Conservation (phyloP, 495 filamentous ascomycete species). For the Jackrogersella minutella region DNA sequence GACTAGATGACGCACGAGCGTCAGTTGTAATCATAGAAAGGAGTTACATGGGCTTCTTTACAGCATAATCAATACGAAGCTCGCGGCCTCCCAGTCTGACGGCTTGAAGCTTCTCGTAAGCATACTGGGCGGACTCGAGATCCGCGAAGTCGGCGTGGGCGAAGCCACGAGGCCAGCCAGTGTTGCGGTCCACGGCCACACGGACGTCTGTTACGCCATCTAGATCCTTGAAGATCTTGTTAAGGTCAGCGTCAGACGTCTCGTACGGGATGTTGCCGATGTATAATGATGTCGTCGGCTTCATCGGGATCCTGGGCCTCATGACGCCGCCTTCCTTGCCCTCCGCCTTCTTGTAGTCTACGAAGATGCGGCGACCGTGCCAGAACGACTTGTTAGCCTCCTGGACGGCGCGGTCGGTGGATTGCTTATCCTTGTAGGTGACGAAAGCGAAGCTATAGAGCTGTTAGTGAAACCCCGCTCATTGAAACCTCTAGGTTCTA, state of each 20-base stretch:
- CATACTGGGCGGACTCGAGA: conserved; percentile 66
- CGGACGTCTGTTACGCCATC: conserved; percentile 80
- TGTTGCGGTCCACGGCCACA: conserved; percentile 87
- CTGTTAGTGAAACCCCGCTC: conserved; percentile 34
- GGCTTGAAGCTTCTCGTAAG: conserved; percentile 61
- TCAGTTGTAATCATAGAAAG: no score
- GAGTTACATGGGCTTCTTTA: no score
- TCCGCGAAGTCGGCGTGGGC: conserved; percentile 87
- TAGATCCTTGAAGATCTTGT: conserved; percentile 77
- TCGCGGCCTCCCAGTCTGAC: conserved; percentile 70
- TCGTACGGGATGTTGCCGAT: conserved; percentile 92
- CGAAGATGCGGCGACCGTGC: conserved; percentile 77
- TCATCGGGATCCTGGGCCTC: not conserved
- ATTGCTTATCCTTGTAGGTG: conserved; percentile 64
- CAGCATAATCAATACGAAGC: conserved; percentile 69
- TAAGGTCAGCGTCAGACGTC: conserved; percentile 86
- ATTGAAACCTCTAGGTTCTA: not conserved
- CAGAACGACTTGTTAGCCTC: conserved; percentile 73
- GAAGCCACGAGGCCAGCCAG: conserved; percentile 88
- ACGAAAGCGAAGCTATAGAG: conserved; percentile 78
- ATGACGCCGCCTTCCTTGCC: not conserved
- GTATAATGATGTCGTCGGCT: conserved; percentile 74
- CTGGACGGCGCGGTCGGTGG: conserved; percentile 67
- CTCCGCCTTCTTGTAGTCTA: conserved; percentile 56
- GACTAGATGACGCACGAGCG: no score